Conservation (phyloP, 1,139 yeast genomes). For the Zhuliangozyma blackwelliae region DNA sequence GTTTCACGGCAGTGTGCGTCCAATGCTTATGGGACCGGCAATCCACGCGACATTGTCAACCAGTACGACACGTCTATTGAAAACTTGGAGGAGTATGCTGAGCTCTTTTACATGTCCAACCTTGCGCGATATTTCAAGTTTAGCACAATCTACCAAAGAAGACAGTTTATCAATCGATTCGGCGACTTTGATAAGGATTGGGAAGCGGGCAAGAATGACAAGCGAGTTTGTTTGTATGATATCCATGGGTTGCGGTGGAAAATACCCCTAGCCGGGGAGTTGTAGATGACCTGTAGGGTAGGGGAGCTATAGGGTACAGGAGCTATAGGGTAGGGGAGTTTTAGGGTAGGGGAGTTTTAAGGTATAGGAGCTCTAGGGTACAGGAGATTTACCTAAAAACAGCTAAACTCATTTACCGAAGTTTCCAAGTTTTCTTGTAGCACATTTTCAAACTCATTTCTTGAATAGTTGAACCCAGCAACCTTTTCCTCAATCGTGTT, state of each 20-base stretch:
- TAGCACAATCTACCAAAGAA: slow-evolving; percentile 42
- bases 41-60: slow-evolving; percentile 22
- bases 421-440: slow-evolving; percentile 27
- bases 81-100: slow-evolving; percentile 17
- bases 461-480: slow-evolving; percentile 14
- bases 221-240: slow-evolving; percentile 30
- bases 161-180: slow-evolving; percentile 43
- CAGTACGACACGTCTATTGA: slow-evolving; percentile 12
- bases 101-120: slow-evolving; percentile 32
- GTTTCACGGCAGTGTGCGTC: slow-evolving; percentile 13
- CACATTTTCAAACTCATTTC: slow-evolving; percentile 25
- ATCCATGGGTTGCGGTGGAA: slow-evolving; percentile 49
- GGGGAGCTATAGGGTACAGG: too few relatives aligned
- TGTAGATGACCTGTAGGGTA: slow-evolving; percentile 13
- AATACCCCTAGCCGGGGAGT: slow-evolving; percentile 43
- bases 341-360: too few relatives aligned
- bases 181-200: slow-evolving; percentile 40
- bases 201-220: slow-evolving; percentile 9
- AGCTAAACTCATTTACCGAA: slow-evolving; percentile 31
- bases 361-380: too few relatives aligned
- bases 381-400: slow-evolving; percentile 8
- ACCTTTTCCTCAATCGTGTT: slow-evolving; percentile 28
- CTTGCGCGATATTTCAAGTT: slow-evolving; percentile 42
- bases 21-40: slow-evolving; percentile 28
- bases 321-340: too few relatives aligned